Percentiles rank a stretch among this genome's conserved stretches.
phyloP scores from a whole-genome alignment of 75 land plant genomes.

The Picea glauca region DNA sequence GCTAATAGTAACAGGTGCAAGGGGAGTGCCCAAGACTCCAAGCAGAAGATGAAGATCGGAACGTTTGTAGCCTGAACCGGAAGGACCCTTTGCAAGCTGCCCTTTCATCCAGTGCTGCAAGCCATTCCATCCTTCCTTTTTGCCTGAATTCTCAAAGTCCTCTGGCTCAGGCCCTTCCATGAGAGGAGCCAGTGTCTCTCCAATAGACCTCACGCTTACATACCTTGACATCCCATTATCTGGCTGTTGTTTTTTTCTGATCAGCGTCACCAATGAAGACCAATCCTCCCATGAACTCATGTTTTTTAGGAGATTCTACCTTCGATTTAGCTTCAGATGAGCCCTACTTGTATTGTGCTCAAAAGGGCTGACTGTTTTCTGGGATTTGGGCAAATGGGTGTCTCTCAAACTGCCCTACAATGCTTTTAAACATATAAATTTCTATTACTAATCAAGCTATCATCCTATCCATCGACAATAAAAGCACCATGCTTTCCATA shows the following conservation, averaged over 20 bases:
- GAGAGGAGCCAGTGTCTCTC: conserved; percentile 47
- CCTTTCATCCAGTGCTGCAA: conserved; percentile 45
- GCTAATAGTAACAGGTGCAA: conserved; percentile 69
- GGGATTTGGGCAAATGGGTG: not conserved
- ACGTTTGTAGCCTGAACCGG: conserved; percentile 19
- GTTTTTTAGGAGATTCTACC: not conserved
- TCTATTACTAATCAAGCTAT: no score
- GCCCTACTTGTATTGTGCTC: not conserved
- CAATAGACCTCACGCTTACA: conserved; percentile 40
- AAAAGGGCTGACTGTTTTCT: not conserved
- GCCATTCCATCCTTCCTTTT: conserved; percentile 8
- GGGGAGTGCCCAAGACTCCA: conserved; percentile 78
- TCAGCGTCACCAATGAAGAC: not conserved
- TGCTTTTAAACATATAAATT: no score
- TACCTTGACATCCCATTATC: conserved; percentile 35
- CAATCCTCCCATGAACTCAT: conserved; percentile 11
- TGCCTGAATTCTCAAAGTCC: conserved; percentile 8
- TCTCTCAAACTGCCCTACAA: no score
- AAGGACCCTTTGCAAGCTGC: conserved; percentile 20
- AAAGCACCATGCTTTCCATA: no score
- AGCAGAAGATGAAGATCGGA: conserved; percentile 74
- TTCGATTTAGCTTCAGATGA: not conserved
- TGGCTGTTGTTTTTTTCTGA: not conserved
- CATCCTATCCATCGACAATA: no score
- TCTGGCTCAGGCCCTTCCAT: conserved; percentile 72